Conservation (phyloP, 345 rosid genomes). For the Stellera chamaejasme region DNA sequence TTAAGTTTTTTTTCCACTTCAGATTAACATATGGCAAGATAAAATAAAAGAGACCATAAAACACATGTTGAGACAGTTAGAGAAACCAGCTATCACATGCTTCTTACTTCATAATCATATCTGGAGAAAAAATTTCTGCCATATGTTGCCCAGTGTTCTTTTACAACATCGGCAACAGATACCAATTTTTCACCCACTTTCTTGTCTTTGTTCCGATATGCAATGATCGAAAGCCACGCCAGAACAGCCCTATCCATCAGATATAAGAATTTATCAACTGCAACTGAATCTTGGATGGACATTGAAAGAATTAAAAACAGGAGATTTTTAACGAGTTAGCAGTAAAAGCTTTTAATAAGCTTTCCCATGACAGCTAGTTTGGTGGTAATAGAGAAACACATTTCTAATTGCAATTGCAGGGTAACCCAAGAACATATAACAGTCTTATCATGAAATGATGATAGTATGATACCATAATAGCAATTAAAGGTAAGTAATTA, state of each 20-base stretch:
- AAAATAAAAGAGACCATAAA: background rate
- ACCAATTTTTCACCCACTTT: slow-evolving; percentile 69
- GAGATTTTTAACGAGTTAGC: too few relatives aligned
- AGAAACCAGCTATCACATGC: background rate
- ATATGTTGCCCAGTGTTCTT: slow-evolving; percentile 87
- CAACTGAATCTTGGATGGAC: too few relatives aligned
- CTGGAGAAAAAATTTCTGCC: slow-evolving; percentile 92
- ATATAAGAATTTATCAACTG: slow-evolving; percentile 3
- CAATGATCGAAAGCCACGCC: slow-evolving; percentile 91
- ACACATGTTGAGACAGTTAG: background rate
- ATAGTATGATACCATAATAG: too few relatives aligned
- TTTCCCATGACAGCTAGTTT: too few relatives aligned
- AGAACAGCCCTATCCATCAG: slow-evolving; percentile 67
- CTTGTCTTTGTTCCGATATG: slow-evolving; percentile 68
- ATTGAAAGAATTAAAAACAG: too few relatives aligned
- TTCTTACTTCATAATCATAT: slow-evolving; percentile 88
- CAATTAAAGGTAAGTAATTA: too few relatives aligned
- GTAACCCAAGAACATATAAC: too few relatives aligned
- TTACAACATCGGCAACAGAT: slow-evolving; percentile 78
- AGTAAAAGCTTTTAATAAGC: too few relatives aligned
- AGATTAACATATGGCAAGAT: background rate
- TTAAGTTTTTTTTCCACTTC: background rate
- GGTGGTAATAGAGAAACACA: too few relatives aligned
- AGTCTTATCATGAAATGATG: too few relatives aligned
- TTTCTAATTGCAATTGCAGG: too few relatives aligned